Base-by-base conservation (phyloP, 768 basidiomycete species). In the Harrya chromipes region DNA sequence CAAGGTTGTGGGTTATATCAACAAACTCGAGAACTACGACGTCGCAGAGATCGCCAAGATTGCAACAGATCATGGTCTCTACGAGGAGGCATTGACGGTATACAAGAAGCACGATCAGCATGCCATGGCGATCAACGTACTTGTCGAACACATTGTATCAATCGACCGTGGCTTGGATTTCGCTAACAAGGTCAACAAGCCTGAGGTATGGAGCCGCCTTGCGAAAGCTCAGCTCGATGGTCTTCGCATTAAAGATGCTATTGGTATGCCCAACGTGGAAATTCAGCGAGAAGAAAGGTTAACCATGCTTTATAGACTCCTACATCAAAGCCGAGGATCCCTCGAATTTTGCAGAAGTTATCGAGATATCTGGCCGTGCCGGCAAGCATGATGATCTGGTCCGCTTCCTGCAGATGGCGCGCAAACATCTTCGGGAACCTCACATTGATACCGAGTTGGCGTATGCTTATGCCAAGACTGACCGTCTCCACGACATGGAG, bases 151-250 rank as follows among this genome's bases (percentile, higher is more conserved):
- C 66, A 91, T 99, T 55, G 95, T 97, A 40, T 94, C 91, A 23
- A 87, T 99, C 55, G 97, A 99, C 63, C 92, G 97, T 63, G 97
- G 94, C 48, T 76, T 92, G 57, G 92, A 97, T 46, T 99, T 90
- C 57, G 97, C 97, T 49, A 89, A 81, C 75, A 98, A 97, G 76
- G 87, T 97, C 70, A 91, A 97, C 74, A 81, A 84, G 66, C 93
- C 97, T 31, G 93, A 91, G 57, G 95, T 98, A 14, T 99, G 97
- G 97, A 93, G 90, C 58, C 74, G 97, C 44, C 81, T 99, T 56
- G 97, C 90, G n/a, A 99, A 99, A 70, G 97, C 97, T 19, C 97
- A 99, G 67, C 81, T 99, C 43, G 97, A 99, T 65, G 97, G 97
- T 57, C 81, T 98, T 43, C 90, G 97, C 37, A 90, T 99, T 74